Evolutionary conservation across 139 green algal species (phyloP), one percentile per base, ranked within the genome.

Genomic region (Gonium pectorale): DNA sequence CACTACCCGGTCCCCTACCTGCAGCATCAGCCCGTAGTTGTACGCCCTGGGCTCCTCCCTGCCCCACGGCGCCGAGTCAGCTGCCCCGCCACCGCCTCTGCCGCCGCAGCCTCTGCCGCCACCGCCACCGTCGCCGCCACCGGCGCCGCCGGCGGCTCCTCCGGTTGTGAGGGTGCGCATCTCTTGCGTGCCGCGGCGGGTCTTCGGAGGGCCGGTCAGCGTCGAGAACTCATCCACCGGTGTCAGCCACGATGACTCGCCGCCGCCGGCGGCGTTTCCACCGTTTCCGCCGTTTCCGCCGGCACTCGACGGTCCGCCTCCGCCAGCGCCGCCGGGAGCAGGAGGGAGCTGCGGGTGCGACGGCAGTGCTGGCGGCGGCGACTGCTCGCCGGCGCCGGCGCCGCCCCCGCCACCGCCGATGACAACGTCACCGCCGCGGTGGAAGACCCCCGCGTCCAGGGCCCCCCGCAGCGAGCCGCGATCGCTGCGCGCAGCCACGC

Each of bases 11-110:
- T 33, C 54, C 24, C 11, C n/a, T 27, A 81, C 73, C 73, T 81
- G 73, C 22, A 81, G 56, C 73, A 81, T 81, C 0, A 81, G 73
- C 0, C 73, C 40, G 54, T 81, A 81, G 54, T 81, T 69, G 73
- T 81, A 81, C 26, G 26, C 27, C n/a, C 62, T 15, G 31, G 33
- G 62, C 56, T 64, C 56, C 22, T n/a, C 19, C 19, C 56, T 64
- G 56, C 56, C 6, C 22, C 19, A 6, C 19, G 19, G 6, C 19
- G 56, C 19, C 19, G 19, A 15, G 19, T n/a, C 22, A 22, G 56
- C 22, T 15, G 22, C 56, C 19, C 19, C 56, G 67, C 27, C 43
- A 41, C 41, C 41, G 41, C 41, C 67, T 56, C 13, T 17, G 13
- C 13, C 49, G 13, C 13, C 17, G 17, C 49, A 13, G 49, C 49